Percentiles rank a stretch among this genome's conserved stretches.
phyloP scores from a whole-genome alignment of 805 yeast species.

The Gaillardinia entomophila region DNA sequence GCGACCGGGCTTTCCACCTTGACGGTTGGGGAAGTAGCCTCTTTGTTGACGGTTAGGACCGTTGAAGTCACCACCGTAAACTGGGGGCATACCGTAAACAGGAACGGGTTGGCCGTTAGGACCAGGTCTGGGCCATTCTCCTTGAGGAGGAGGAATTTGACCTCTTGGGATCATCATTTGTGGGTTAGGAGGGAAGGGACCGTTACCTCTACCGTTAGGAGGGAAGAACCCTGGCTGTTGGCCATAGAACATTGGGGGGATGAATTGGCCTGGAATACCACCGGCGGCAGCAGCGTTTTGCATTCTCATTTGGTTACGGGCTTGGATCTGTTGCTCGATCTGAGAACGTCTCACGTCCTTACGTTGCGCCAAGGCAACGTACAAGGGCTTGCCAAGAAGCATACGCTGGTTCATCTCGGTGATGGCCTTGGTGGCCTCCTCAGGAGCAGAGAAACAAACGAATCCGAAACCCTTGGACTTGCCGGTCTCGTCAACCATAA shows the following conservation, averaged over 20 bases:
- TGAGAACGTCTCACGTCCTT: slow-evolving; percentile 96
- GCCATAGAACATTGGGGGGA: slow-evolving; percentile 80
- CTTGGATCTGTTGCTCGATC: slow-evolving; percentile 95
- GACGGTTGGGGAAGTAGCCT: slow-evolving; percentile 50
- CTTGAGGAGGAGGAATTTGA: slow-evolving; percentile 60
- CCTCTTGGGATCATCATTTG: slow-evolving; percentile 72
- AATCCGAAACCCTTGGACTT: slow-evolving; percentile 98
- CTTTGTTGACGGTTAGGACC: slow-evolving; percentile 48
- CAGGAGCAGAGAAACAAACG: slow-evolving; percentile 96
- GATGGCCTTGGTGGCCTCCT: slow-evolving; percentile 98
- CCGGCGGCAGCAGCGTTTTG: slow-evolving; percentile 92
- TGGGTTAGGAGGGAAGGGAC: slow-evolving; percentile 75
- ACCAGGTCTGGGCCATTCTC: slow-evolving; percentile 67
- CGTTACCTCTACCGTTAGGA: slow-evolving; percentile 69
- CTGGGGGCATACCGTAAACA: slow-evolving; percentile 83
- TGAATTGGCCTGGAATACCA: slow-evolving; percentile 82
- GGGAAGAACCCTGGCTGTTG: slow-evolving; percentile 83
- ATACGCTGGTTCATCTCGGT: slow-evolving; percentile 97
- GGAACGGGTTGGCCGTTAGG: slow-evolving; percentile 84
- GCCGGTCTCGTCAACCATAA: slow-evolving; percentile 91
- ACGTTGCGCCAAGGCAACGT: slow-evolving; percentile 98
- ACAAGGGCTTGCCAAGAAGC: slow-evolving; percentile 91
- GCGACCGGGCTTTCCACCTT: slow-evolving; percentile 38
- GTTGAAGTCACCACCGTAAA: slow-evolving; percentile 51
- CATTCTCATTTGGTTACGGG: slow-evolving; percentile 96